Evolutionary conservation across 2,329 filamentous ascomycete genomes (phyloP).

Genomic region (Chalara sp.): DNA sequence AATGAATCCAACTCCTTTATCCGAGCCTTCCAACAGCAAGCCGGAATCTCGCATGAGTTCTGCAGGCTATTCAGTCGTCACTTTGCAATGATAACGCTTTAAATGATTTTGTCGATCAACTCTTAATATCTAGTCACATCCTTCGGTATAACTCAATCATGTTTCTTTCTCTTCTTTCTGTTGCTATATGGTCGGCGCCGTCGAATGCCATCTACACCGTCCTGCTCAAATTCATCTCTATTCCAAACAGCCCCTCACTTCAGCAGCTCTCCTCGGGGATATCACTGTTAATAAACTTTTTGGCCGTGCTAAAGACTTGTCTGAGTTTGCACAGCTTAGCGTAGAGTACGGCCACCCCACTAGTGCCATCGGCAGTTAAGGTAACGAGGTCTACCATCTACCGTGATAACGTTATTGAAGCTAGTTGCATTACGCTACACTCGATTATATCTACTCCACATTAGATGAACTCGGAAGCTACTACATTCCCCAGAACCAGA

Average conservation of each 20-base stretch:
- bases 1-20: no score
- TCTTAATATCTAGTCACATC: no score
- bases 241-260: not conserved
- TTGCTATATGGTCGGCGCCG: not conserved
- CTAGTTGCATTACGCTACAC: not conserved
- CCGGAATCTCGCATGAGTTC: no score
- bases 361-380: not conserved
- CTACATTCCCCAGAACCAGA: not conserved
- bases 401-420: conserved; percentile 29
- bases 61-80: no score
- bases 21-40: no score
- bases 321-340: not conserved
- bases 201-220: not conserved
- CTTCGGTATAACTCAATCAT: not conserved
- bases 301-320: not conserved
- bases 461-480: not conserved
- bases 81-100: no score
- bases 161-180: not conserved
- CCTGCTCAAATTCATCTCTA: not conserved
- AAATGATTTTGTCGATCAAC: no score
- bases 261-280: not conserved
- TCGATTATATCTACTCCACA: not conserved
- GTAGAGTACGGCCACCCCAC: not conserved
- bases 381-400: not conserved
- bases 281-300: not conserved